Conservation (phyloP, 2,329 filamentous ascomycete genomes). For the Colletotrichum shisoi region DNA sequence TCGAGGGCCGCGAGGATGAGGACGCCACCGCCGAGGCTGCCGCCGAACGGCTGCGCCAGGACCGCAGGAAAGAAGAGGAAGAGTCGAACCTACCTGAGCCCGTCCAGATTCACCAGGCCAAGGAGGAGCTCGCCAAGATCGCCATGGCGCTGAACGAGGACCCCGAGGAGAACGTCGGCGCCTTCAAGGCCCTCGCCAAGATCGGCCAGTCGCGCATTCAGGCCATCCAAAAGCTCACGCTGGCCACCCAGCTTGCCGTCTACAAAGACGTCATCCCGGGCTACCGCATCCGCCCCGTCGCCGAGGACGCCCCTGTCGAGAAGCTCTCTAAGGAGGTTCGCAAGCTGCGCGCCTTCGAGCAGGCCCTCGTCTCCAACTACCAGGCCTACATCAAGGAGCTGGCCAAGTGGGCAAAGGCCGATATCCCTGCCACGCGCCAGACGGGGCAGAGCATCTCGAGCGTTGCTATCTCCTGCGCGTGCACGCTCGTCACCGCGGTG, state of each 20-base stretch:
- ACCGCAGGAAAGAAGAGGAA: conserved; percentile 51
- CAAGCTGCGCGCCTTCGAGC: conserved; percentile 82
- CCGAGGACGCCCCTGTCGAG: conserved; percentile 75
- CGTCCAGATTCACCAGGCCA: conserved; percentile 83
- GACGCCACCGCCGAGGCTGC: conserved; percentile 59
- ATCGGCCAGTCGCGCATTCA: conserved; percentile 74
- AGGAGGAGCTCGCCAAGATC: conserved; percentile 89
- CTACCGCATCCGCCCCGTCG: conserved; percentile 86
- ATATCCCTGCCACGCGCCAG: conserved; percentile 50
- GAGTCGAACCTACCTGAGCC: conserved; percentile 74
- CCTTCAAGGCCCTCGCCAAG: conserved; percentile 79
- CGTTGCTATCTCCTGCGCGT: conserved; percentile 85
- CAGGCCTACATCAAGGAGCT: conserved; percentile 83
- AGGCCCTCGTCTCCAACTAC: conserved; percentile 84
- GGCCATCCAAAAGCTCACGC: conserved; percentile 82
- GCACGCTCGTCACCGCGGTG: conserved; percentile 78
- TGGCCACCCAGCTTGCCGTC: conserved; percentile 86
- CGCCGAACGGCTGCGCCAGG: conserved; percentile 51
- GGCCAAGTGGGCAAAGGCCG: conserved; percentile 69
- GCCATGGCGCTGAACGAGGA: conserved; percentile 86
- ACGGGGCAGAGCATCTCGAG: conserved; percentile 65
- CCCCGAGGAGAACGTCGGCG: conserved; percentile 85
- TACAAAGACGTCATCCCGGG: conserved; percentile 97
- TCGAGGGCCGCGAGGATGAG: conserved; percentile 67
- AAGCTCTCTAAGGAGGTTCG: conserved; percentile 94